Base-by-base conservation (phyloP, 176 grass and related monocot genomes). In the Secale cereale region DNA sequence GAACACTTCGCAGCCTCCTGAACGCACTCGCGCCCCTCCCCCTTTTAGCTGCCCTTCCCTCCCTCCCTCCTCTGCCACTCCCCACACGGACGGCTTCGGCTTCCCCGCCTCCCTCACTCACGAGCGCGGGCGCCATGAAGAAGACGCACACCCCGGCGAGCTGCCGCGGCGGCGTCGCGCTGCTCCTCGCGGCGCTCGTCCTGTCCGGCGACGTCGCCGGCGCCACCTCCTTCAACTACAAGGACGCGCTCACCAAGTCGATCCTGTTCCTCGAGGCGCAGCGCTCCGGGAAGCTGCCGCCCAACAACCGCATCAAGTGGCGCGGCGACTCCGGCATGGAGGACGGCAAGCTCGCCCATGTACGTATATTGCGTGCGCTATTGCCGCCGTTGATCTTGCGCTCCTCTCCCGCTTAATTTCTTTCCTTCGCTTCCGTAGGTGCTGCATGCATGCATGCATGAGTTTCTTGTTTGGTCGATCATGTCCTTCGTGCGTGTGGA, bases 261-360 rank as follows among this genome's bases (percentile, higher is more conserved):
- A 92, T 99, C 85, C 68, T 96, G 41, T 99, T 99, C 81, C 97
- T 96, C 52, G 97, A 99, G 86, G 97, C 93, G 41, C 97, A 99
- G 74, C 81, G 93, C 36, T 99, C 97, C 27, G 97, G 97, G 40
- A 96, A 96, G 92, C 91, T 99, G 35, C 93, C 93, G 10, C 81
- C 28, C 22, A 87, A 89, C 71, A 90, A 89, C 82, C 87, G 97
- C 86, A 85, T 99, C 64, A 89, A 86, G 43, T 99, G 97, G 97
- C 91, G 97, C 72, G 97, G 94, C 22, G 91, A 99, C 87, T 99
- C 97, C 14, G 97, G 28, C 22, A 82, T 99, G 13, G 90, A 94
- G 13, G 97, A 99, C 77, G 97, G 93, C 87, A 94, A 92, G 86
- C 93, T 96, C 69, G 88, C 83, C 9, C 74, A 93, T 40, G 97